Evolutionary conservation across 31 red algal genomes (phyloP), one percentile per base, ranked within the genome.

Genomic region (Endocladia muricata): DNA sequence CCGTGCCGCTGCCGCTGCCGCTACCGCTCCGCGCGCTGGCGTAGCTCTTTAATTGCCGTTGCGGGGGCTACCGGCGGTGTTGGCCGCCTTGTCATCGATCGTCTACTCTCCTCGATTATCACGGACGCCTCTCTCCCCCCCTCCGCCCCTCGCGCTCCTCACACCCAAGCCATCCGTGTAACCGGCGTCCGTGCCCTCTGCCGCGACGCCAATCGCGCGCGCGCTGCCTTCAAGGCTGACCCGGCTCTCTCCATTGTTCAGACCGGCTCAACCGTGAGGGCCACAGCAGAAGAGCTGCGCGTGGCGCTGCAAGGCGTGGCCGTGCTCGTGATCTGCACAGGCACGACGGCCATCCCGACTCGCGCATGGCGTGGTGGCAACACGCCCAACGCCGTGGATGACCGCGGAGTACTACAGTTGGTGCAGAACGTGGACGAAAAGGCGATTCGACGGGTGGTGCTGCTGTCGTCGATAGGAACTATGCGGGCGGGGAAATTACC

Each of bases 281-380:
- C 32, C 25, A 13, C 25, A 5, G 13, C 6, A 28, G 13, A 58
- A 9, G 55, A 28, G 55, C 32, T 58, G 55, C 25, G 13, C 6
- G 55, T 28, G 13, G 55, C 55, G 55, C 32, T 58, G 13, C 55
- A 28, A 4, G 55, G 13, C 3, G 55, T 58, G 55, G 25, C 25
- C 0, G 55, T 58, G 4, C 13, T 58, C 4, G 55, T 58, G 55
- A 81, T 93, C 32, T 80, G 71, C 23, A 71, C 69, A 29, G 90
- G 90, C 15, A 87, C 90, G 25, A 93, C 90, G 1, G 90, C 90
- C 39, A 87, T 93, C 41, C 90, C 90, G 23, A 88, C 82, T 21
- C 68, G 51, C 15, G 70, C 68, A 43, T 93, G 90, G 90, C 56
- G 61, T 2, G 64, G 73, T 42, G 81, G 82, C 17, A 86, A 93